Conservation (phyloP, 202 grass and related monocot genomes). For the Zizania palustris region DNA sequence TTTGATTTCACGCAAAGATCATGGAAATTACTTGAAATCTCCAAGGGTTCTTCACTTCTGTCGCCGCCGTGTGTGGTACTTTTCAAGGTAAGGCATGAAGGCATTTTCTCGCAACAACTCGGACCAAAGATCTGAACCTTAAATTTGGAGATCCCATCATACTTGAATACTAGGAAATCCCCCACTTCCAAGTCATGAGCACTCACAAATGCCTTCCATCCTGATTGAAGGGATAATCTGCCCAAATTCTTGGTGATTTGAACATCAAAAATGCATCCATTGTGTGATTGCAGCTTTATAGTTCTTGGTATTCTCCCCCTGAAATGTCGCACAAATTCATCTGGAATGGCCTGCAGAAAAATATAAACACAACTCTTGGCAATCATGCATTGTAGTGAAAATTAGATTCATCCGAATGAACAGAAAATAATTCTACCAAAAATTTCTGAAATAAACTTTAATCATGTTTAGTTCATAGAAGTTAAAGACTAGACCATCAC, state of each 20-base stretch:
- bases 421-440: background rate
- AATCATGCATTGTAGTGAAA: too few relatives aligned
- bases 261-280: slow-evolving; percentile 32
- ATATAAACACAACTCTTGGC: background rate
- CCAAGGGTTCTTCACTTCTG: background rate
- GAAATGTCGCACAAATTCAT: slow-evolving; percentile 35
- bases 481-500: too few relatives aligned
- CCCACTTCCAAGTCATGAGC: slow-evolving; percentile 37
- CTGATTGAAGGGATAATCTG: slow-evolving; percentile 30
- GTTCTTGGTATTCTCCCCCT: slow-evolving; percentile 5
- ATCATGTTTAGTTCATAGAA: background rate
- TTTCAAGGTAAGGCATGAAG: background rate
- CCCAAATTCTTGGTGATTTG: slow-evolving; percentile 5
- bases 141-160: slow-evolving; percentile 29
- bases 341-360: slow-evolving; percentile 35
- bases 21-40: slow-evolving; percentile 6
- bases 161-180: slow-evolving; percentile 59
- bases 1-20: background rate
- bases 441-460: background rate
- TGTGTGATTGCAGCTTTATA: slow-evolving; percentile 12
- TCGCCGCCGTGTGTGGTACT: background rate
- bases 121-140: slow-evolving; percentile 46
- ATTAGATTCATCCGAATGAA: too few relatives aligned
- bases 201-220: slow-evolving; percentile 29
- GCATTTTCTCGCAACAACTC: slow-evolving; percentile 45